Evolutionary conservation across 495 filamentous ascomycete genomes (phyloP).

Genomic region (Choiromyces venosus): DNA sequence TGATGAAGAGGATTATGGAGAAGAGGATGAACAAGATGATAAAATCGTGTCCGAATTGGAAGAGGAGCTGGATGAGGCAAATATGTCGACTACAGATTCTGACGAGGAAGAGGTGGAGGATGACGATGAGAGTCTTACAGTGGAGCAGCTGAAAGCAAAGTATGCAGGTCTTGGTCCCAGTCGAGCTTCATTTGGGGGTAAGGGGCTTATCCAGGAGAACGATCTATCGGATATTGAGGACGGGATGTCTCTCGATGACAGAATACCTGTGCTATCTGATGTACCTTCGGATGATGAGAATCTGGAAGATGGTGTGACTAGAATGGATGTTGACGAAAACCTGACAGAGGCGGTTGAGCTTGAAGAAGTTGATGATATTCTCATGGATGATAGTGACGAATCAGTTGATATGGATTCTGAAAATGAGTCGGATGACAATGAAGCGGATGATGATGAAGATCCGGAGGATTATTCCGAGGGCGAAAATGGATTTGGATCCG

Average conservation of each 20-base stretch:
- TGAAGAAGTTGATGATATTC: conserved; percentile 62
- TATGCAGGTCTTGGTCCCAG: conserved; percentile 57
- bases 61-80: conserved; percentile 47
- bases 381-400: conserved; percentile 71
- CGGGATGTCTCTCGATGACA: background rate
- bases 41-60: conserved; percentile 43
- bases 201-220: conserved; percentile 25
- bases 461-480: conserved; percentile 46
- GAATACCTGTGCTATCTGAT: conserved; percentile 15
- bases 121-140: conserved; percentile 66
- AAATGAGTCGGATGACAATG: conserved; percentile 43
- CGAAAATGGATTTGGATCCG: conserved; percentile 52
- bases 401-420: conserved; percentile 84
- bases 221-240: conserved; percentile 23
- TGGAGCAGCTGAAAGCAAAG: conserved; percentile 71
- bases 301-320: conserved; percentile 11
- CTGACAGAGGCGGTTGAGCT: conserved; percentile 45
- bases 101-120: conserved; percentile 49
- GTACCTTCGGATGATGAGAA: conserved; percentile 13
- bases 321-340: conserved; percentile 40
- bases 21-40: conserved; percentile 51
- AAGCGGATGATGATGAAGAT: conserved; percentile 51
- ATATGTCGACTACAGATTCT: conserved; percentile 49
- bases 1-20: conserved; percentile 48
- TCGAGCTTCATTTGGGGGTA: conserved; percentile 16